phyloP scores from a whole-genome alignment of 805 yeast genomes.

The Kodamaea lidongshanica region DNA sequence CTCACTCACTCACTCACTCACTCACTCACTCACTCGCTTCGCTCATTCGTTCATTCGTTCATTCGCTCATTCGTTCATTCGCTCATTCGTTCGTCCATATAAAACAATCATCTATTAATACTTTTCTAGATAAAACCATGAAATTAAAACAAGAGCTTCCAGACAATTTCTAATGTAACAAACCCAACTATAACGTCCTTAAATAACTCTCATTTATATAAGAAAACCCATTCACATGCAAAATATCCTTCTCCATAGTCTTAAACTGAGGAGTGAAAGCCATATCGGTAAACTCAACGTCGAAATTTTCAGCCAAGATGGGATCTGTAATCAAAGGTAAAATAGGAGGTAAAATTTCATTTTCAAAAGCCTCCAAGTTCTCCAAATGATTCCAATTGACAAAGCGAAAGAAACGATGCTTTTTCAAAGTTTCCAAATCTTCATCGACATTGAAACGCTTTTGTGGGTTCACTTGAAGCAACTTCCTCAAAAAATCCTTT shows the following conservation, averaged over 20 bases:
- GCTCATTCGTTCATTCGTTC: too few relatives aligned
- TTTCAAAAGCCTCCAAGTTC: slow-evolving; percentile 12
- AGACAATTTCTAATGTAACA: background rate
- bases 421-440: slow-evolving; percentile 26
- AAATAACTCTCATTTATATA: slow-evolving; percentile 35
- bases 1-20: slow-evolving; percentile 1
- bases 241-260: slow-evolving; percentile 21
- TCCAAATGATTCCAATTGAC: slow-evolving; percentile 34
- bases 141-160: too few relatives aligned
- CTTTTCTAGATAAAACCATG: too few relatives aligned
- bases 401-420: slow-evolving; percentile 35
- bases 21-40: too few relatives aligned
- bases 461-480: slow-evolving; percentile 30
- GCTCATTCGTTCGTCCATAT: too few relatives aligned
- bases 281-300: slow-evolving; percentile 38
- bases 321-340: slow-evolving; percentile 41
- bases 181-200: slow-evolving; percentile 6
- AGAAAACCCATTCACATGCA: slow-evolving; percentile 38
- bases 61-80: too few relatives aligned
- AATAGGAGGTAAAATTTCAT: slow-evolving; percentile 32
- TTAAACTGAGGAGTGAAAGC: slow-evolving; percentile 24
- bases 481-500: slow-evolving; percentile 33
- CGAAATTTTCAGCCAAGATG: slow-evolving; percentile 40
- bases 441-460: slow-evolving; percentile 35
- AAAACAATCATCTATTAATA: background rate